Evolutionary conservation across 1,139 yeast species (phyloP).

Genomic region (Saccharomyces pastorianus): DNA sequence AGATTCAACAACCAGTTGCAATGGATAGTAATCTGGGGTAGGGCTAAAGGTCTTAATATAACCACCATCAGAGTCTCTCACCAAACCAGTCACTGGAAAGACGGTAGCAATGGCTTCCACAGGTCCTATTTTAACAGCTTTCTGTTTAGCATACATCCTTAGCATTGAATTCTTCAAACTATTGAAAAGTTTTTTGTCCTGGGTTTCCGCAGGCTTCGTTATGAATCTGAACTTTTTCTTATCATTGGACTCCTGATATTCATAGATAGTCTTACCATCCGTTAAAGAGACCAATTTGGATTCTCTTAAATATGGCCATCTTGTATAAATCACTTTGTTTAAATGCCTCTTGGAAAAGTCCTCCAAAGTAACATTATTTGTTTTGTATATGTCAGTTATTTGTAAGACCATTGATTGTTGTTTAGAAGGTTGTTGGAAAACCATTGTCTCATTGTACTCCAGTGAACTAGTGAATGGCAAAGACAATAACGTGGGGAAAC

Average conservation of each 20-base stretch:
- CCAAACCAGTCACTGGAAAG: constrained; percentile 69
- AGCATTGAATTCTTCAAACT: constrained; percentile 32
- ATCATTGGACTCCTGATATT: constrained; percentile 33
- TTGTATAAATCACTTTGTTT: constrained; percentile 57
- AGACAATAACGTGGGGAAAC: constrained; percentile 78
- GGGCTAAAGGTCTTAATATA: constrained; percentile 58
- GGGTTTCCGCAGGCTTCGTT: constrained; percentile 37
- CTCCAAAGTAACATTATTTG: constrained; percentile 34
- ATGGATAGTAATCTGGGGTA: constrained; percentile 53
- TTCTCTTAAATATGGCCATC: constrained; percentile 88
- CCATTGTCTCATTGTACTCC: constrained; percentile 55
- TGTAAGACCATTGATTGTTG: constrained; percentile 73
- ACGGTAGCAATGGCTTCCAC: constrained; percentile 58
- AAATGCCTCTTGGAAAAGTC: constrained; percentile 53
- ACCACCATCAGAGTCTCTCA: constrained; percentile 66
- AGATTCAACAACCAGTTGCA: constrained; percentile 70
- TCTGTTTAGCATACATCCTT: constrained; percentile 39
- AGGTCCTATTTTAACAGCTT: constrained; percentile 52
- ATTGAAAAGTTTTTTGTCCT: constrained; percentile 40
- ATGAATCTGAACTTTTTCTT: constrained; percentile 33
- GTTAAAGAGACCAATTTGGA: constrained; percentile 59
- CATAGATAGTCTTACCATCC: constrained; percentile 48
- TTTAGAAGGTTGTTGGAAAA: constrained; percentile 79
- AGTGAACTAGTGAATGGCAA: constrained; percentile 52
- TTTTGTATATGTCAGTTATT: constrained; percentile 49